These are phyloP conservation scores for Paecilomyces sp. DNA, from an alignment of 2,329 filamentous ascomycete genomes.

Conservation along the genomic window DNA sequence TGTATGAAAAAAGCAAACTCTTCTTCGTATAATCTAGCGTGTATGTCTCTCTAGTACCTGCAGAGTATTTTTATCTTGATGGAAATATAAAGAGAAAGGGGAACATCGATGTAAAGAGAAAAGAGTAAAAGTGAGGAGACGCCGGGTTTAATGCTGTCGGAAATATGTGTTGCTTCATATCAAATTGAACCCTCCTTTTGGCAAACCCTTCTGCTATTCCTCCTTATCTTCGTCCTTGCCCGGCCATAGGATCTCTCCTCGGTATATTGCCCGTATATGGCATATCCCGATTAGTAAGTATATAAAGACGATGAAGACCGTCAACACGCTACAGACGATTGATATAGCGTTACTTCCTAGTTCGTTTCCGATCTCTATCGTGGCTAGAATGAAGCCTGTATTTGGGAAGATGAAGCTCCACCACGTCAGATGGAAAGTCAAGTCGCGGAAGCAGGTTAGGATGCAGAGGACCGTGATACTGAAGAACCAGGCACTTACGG, in stretches of 20 bases:
- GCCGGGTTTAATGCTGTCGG: background rate
- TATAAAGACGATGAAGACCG: background rate
- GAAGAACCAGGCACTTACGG: constrained; percentile 47
- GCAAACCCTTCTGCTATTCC: background rate
- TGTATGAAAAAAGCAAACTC: background rate
- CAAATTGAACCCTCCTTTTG: background rate
- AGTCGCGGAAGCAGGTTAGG: constrained; percentile 8
- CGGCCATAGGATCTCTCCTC: background rate
- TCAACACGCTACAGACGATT: background rate
- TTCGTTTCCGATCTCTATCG: constrained; percentile 30
- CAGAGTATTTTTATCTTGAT: background rate
- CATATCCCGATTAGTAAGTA: background rate
- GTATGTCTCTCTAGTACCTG: background rate
- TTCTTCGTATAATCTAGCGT: background rate
- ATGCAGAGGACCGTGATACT: constrained; percentile 34
- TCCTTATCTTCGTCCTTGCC: background rate
- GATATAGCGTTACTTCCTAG: constrained; percentile 25
- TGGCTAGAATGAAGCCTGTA: constrained; percentile 37
- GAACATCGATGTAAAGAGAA: background rate
- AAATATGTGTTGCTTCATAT: background rate
- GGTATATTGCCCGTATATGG: background rate
- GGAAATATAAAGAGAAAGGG: background rate
- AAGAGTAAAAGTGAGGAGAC: background rate
- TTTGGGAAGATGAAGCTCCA: constrained; percentile 33
- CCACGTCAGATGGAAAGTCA: constrained; percentile 8